Base-by-base conservation (phyloP, 106 monocot genomes). In the Cymbidium sinense region DNA sequence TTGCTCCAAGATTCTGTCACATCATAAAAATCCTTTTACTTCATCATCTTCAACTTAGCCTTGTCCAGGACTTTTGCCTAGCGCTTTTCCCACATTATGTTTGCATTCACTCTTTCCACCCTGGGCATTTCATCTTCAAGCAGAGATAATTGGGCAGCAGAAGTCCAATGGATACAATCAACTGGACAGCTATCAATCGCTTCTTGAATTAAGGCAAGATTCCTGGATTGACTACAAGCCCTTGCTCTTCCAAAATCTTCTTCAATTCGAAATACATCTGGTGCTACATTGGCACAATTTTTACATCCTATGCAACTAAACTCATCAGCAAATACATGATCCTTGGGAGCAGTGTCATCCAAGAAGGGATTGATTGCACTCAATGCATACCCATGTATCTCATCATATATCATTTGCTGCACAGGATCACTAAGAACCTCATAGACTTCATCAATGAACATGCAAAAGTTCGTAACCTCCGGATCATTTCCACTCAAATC, bases 81-180 rank as follows among this genome's bases (percentile, higher is more conserved):
- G n/a, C n/a, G n/a, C n/a, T n/a, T n/a, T n/a, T n/a, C n/a, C n/a
- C n/a, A n/a, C n/a, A n/a, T n/a, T n/a, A n/a, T n/a, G n/a, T n/a
- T 83, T 91, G 92, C 98, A 86, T 90, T 98, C 33, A 98, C 92
- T 90, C 88, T 90, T 70, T 98, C 94, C 61, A 90, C 88, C 77
- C 98, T 92, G 12, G 94, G 89, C 98, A 98, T 98, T 94, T 98
- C 98, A 85, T 98, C 98, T 92, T 98, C 98, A 76, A 98, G 88
- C n/a, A 98, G 98, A 33, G 98, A 98, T 36, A 98, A 51, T 73
- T 98, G 98, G 67, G 94, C 98, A 79, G 98, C 94, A 30, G 98
- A 98, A 62, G 98, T 94, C 98, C 98, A 92, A 52, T 98, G 94
- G 69, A 98, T 98, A 80, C 98, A 98, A 86, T 98, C 94, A 76